Base-by-base conservation (phyloP, 2,329 filamentous ascomycete species). In the Nemania sp. region DNA sequence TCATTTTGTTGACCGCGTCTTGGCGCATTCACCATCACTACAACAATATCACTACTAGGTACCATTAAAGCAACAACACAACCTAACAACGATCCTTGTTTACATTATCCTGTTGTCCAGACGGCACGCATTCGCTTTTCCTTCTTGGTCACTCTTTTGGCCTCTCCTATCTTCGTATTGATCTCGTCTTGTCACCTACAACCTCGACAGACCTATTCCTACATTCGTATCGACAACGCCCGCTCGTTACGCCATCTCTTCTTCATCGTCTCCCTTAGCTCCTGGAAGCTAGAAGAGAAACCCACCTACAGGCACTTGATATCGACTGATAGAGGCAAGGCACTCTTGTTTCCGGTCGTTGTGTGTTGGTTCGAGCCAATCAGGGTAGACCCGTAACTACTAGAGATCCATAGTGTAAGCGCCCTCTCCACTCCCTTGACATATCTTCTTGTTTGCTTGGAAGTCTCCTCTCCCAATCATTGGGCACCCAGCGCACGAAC, bases 101-200 rank as follows among this genome's bases (percentile, higher is more conserved):
- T 61, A 29, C 61, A 7, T 63, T 60, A 49, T 54, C 52, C 59
- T 59, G 67, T 64, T 60, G 66, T 69, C 67, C 66, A 65, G 67
- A 70, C 66, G 61, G n/a, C 71, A 64, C 71, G 62, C 67, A 60
- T 73, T 70, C 61, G 11, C 54, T 67, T 73, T 51, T 60, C 55
- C 66, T 72, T 66, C 72, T 75, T 72, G 62, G 53, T 70, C 62
- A 55, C 64, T 73, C 66, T 57, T 65, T 72, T 66, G 69, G 59
- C 56, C 55, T 55, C 60, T 65, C 61, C 32, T 35, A 35, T 35
- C 32, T 35, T 35, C 45, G n/a, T 53, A 32, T 60, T 38, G 56
- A 7, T 54, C 59, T 27, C 26, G 26, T 43, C 43, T 22, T 26
- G 26, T 52, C 63, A 69, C 68, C 64, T 70, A 66, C 65, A 41